These are phyloP conservation scores for Aspergillus pseudotamarii DNA, from an alignment of 2,329 filamentous ascomycete species.

Conservation along the genomic window DNA sequence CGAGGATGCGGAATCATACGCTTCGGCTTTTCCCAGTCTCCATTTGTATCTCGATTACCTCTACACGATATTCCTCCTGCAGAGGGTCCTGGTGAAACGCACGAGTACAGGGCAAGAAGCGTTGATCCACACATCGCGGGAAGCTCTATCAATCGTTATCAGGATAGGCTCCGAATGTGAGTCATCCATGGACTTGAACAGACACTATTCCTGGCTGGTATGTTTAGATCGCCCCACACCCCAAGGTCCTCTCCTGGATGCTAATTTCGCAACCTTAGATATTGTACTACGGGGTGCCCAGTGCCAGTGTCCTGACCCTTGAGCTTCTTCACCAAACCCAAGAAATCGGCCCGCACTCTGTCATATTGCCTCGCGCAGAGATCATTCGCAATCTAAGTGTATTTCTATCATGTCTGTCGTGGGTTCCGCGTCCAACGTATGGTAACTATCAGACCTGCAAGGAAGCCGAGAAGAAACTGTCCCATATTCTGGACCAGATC, in stretches of 20 bases:
- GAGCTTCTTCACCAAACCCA: slow-evolving; percentile 38
- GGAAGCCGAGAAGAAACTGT: slow-evolving; percentile 39
- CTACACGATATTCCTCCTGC: slow-evolving; percentile 39
- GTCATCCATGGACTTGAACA: slow-evolving; percentile 32
- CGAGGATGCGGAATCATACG: slow-evolving; percentile 13
- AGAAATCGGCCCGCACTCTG: slow-evolving; percentile 26
- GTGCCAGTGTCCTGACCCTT: slow-evolving; percentile 36
- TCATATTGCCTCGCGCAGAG: slow-evolving; percentile 33
- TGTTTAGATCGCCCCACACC: slow-evolving; percentile 4
- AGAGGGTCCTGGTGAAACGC: slow-evolving; percentile 36
- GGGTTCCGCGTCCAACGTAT: slow-evolving; percentile 37
- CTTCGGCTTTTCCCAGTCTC: slow-evolving; percentile 24
- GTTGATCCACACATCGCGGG: slow-evolving; percentile 36
- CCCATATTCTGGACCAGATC: slow-evolving; percentile 38
- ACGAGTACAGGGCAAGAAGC: slow-evolving; percentile 33
- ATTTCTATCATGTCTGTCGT: slow-evolving; percentile 35
- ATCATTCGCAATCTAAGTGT: slow-evolving; percentile 39
- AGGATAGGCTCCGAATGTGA: slow-evolving; percentile 31
- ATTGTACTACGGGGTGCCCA: slow-evolving; percentile 37
- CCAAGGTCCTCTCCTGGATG: not conserved
- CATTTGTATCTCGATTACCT: slow-evolving; percentile 39
- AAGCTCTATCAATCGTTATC: slow-evolving; percentile 33
- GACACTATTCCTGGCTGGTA: slow-evolving; percentile 40
- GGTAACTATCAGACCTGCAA: slow-evolving; percentile 40
- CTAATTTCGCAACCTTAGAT: slow-evolving; percentile 20